Base-by-base conservation (phyloP, 768 basidiomycete genomes). In the Gelatoporia subvermispora region DNA sequence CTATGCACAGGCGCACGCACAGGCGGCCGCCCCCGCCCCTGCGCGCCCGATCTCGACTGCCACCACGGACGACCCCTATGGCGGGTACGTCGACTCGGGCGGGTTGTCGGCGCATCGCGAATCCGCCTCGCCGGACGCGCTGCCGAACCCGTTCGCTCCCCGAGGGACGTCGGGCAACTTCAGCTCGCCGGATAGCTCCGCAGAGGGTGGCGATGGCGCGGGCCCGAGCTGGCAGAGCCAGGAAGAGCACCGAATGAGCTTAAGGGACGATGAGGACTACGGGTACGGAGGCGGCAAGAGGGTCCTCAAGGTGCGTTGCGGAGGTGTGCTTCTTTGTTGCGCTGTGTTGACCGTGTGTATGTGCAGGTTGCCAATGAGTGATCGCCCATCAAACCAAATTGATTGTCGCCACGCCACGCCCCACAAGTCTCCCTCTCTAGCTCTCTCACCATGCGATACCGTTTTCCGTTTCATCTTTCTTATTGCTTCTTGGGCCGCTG, bases 211-310 rank as follows among this genome's bases (percentile, higher is more conserved):
- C 28, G 43, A 46, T 21, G 55, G 40, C 15, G 43, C 21, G 42
- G 31, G 25, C 37, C 31, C 20, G 25, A 18, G 34, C 23, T 21
- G 40, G 44, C 55, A 60, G 31, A 60, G 47, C n/a, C 56, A 57
- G 21, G 56, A 61, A 5, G 62, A 65, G 4, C 48, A 50, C 34
- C 52, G 60, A 16, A 41, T 43, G 53, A 66, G 65, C 48, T 35
- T 66, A 23, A 50, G 61, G 16, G 67, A 69, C 22, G 65, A 67
- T 10, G 65, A 67, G 39, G 68, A 69, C 35, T 66, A 69, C 48
- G 59, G 57, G 28, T 62, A 61, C 23, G 63, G 53, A 15, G 59
- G 60, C 3, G 59, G 60, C 15, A 43, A 56, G 24, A 52, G 67
- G 35, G 65, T 68, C 41, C 45, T 68, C 47, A 62, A 64, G 58